Evolutionary conservation across 2,329 filamentous ascomycete species (phyloP).

Genomic region (Alternaria triticimaculans): DNA sequence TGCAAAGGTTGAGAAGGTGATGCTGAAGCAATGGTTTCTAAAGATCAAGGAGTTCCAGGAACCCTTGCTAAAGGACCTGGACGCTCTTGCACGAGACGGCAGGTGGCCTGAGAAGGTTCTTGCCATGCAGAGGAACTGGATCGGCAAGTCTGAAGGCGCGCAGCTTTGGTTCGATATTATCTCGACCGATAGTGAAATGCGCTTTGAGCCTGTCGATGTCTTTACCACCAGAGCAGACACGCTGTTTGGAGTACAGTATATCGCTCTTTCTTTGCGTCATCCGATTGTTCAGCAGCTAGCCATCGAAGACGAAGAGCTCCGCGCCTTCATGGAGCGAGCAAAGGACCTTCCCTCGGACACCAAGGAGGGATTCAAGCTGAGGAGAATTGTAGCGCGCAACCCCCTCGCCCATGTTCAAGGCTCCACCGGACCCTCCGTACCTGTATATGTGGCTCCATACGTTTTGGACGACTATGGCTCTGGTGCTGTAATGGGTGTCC

Average conservation of each 20-base stretch:
- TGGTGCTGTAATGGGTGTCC: conserved; percentile 90
- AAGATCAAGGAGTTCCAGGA: conserved; percentile 82
- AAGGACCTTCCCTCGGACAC: conserved; percentile 62
- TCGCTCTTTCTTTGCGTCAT: conserved; percentile 78
- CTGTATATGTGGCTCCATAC: conserved; percentile 83
- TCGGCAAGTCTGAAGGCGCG: conserved; percentile 78
- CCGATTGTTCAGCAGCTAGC: conserved; percentile 70
- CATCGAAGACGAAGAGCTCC: conserved; percentile 65
- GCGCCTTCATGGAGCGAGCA: conserved; percentile 68
- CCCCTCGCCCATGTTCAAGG: conserved; percentile 61
- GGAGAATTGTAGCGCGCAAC: conserved; percentile 46
- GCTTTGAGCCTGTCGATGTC: conserved; percentile 66
- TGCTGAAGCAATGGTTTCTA: conserved; percentile 88
- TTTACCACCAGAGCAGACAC: conserved; percentile 89
- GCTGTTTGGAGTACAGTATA: conserved; percentile 83
- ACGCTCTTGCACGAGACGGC: conserved; percentile 66
- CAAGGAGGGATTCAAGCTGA: conserved; percentile 71
- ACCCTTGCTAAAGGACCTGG: conserved; percentile 72
- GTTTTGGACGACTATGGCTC: conserved; percentile 86
- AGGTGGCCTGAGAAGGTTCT: conserved; percentile 85
- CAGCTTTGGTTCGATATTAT: conserved; percentile 73
- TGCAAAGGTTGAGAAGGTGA: conserved; percentile 79
- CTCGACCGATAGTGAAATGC: conserved; percentile 44
- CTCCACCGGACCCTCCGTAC: conserved; percentile 61
- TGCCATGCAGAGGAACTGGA: conserved; percentile 86